Percentiles rank a stretch among this genome's conserved stretches.
Evolutionary conservation across 371 early-diverging fungal genomes (phyloP).

Genomic region (Batkoa obscura): DNA sequence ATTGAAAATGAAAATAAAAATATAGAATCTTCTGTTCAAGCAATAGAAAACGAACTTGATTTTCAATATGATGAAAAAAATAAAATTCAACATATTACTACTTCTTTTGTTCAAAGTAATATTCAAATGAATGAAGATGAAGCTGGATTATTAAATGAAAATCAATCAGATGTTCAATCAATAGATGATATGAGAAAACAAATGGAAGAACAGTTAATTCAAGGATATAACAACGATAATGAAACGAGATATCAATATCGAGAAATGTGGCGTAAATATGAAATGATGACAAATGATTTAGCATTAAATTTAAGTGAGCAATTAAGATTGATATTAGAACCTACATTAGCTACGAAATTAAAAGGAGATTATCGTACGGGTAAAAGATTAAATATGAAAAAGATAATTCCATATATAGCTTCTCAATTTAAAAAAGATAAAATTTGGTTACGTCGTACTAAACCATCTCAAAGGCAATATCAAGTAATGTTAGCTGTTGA

Average conservation of each 20-base stretch:
- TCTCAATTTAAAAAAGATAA: conserved; percentile 98
- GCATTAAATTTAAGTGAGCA: conserved; percentile 86
- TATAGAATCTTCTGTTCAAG: not conserved
- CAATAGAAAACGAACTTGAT: conserved; percentile 24
- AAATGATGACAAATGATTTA: conserved; percentile 68
- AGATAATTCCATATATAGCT: conserved; percentile 98
- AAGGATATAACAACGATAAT: no score
- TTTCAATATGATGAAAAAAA: not conserved
- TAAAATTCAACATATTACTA: no score
- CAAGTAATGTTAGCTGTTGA: conserved; percentile 97
- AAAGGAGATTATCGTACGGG: conserved; percentile 98
- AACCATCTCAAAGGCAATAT: conserved; percentile 94
- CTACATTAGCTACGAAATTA: conserved; percentile 89
- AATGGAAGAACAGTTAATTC: no score
- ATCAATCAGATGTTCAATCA: no score
- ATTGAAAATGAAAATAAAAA: conserved; percentile 15
- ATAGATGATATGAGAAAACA: no score
- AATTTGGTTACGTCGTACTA: conserved; percentile 98
- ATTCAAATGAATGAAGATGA: no score
- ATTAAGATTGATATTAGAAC: conserved; percentile 89
- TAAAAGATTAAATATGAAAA: conserved; percentile 98
- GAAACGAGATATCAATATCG: no score
- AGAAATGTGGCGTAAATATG: conserved; percentile 77
- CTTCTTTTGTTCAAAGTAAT: no score
- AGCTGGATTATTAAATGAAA: no score